These are phyloP conservation scores for Colletotrichum zoysiae DNA, from an alignment of 2,329 filamentous ascomycete genomes.

Conservation along the genomic window DNA sequence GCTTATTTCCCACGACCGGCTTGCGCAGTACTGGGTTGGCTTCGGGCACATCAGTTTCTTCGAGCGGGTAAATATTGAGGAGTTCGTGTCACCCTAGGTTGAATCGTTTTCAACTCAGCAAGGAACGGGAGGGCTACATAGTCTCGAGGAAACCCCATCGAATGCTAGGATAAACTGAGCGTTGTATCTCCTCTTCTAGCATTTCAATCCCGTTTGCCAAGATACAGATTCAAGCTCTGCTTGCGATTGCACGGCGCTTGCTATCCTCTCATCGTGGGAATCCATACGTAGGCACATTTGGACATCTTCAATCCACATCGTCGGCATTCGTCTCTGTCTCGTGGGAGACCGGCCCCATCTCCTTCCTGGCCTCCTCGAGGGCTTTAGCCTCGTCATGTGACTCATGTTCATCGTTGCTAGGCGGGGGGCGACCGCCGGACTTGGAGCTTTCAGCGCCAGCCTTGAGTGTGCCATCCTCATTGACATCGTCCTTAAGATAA, in stretches of 20 bases:
- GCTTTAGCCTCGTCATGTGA: slow-evolving; percentile 51
- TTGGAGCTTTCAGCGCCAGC: slow-evolving; percentile 51
- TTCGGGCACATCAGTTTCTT: slow-evolving; percentile 73
- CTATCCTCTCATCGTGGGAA: neutral
- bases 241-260: neutral
- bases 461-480: slow-evolving; percentile 69
- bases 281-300: too few relatives aligned
- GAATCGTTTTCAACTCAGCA: neutral
- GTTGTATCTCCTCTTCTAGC: neutral
- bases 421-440: slow-evolving; percentile 36
- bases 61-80: slow-evolving; percentile 70
- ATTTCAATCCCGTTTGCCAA: neutral
- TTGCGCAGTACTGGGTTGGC: slow-evolving; percentile 86
- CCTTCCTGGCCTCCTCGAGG: slow-evolving; percentile 55
- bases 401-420: slow-evolving; percentile 44
- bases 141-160: neutral
- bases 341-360: slow-evolving; percentile 48
- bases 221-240: neutral
- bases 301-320: slow-evolving; percentile 57
- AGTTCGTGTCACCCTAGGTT: slow-evolving; percentile 54
- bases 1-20: slow-evolving; percentile 78
- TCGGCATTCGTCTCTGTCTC: slow-evolving; percentile 52
- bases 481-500: slow-evolving; percentile 75
- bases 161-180: neutral
- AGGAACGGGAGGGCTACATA: neutral